phyloP scores from a whole-genome alignment of 106 monocot genomes.

The Xerophyta viscosa region DNA sequence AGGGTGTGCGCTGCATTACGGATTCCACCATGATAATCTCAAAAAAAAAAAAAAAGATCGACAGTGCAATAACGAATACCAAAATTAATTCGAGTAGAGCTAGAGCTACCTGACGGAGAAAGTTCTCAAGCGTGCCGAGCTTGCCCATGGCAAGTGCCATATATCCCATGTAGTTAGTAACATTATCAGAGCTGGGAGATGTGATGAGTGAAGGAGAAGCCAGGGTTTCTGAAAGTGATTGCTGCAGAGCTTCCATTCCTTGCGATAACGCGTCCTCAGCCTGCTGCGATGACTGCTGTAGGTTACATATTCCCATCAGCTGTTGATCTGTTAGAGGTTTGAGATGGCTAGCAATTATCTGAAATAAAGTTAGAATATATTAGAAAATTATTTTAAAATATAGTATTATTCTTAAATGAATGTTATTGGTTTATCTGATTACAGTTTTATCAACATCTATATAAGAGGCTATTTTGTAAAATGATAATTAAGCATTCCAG shows the following conservation, averaged over 20 bases:
- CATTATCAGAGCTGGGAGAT: constrained; percentile 41
- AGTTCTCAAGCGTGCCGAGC: constrained; percentile 72
- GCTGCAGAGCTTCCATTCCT: constrained; percentile 94
- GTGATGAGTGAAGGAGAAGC: constrained; percentile 42
- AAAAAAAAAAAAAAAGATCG: no score
- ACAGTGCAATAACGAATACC: no score
- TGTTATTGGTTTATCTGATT: not conserved
- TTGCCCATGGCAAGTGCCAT: constrained; percentile 91
- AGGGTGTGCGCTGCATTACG: no score
- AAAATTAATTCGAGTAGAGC: no score
- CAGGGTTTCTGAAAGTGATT: constrained; percentile 71
- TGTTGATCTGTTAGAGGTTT: constrained; percentile 89
- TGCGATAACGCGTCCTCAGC: constrained; percentile 91
- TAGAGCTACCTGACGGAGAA: constrained; percentile 90
- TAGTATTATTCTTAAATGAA: not conserved
- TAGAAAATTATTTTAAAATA: not conserved
- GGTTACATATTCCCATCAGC: constrained; percentile 85
- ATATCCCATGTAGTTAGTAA: constrained; percentile 75
- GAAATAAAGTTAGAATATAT: no score
- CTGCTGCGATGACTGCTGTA: constrained; percentile 86
- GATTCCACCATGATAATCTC: no score
- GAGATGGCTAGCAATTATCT: constrained; percentile 69
- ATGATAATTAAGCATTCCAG: no score
- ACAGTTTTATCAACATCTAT: no score
- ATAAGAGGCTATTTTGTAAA: no score